Evolutionary conservation across 2,329 filamentous ascomycete genomes (phyloP).

Genomic region (Drechslera avenae): DNA sequence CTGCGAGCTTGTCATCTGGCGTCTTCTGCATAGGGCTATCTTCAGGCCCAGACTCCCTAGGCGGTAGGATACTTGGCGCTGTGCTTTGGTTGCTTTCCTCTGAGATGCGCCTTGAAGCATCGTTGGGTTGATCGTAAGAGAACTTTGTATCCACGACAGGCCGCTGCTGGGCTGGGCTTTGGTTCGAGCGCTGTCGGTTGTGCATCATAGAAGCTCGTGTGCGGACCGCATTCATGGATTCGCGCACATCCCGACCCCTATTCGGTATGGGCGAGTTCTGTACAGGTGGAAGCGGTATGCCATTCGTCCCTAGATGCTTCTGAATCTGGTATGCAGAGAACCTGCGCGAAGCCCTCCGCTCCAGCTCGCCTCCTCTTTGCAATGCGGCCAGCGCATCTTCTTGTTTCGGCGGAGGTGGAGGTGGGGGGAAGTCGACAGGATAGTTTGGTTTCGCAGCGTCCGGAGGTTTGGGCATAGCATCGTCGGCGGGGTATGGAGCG

Average conservation of each 20-base stretch:
- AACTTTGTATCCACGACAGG: constrained; percentile 56
- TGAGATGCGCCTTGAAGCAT: constrained; percentile 58
- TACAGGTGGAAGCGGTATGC: constrained; percentile 78
- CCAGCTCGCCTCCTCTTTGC: constrained; percentile 88
- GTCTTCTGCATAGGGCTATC: constrained; percentile 56
- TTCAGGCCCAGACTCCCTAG: constrained; percentile 34
- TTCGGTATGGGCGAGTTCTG: constrained; percentile 86
- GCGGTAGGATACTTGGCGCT: constrained; percentile 44
- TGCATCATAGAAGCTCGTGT: constrained; percentile 62
- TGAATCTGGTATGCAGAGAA: constrained; percentile 98
- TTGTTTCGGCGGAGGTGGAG: constrained; percentile 79
- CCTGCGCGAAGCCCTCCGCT: constrained; percentile 86
- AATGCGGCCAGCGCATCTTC: constrained; percentile 89
- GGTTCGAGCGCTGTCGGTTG: constrained; percentile 56
- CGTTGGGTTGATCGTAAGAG: constrained; percentile 62
- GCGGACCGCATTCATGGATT: constrained; percentile 77
- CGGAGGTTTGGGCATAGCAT: constrained; percentile 52
- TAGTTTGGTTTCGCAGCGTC: constrained; percentile 47
- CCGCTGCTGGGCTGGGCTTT: constrained; percentile 44
- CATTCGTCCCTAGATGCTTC: constrained; percentile 86
- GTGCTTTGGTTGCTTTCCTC: constrained; percentile 61
- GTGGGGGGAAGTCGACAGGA: constrained; percentile 68
- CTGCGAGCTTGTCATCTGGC: constrained; percentile 67
- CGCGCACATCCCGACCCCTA: constrained; percentile 78
- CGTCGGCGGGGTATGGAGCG: constrained; percentile 71